A percentile compares a stretch with the other conserved stretches of the same genome.
phyloP scores from a whole-genome alignment of 2,329 filamentous ascomycete genomes.

The Domatiomyces globalis region DNA sequence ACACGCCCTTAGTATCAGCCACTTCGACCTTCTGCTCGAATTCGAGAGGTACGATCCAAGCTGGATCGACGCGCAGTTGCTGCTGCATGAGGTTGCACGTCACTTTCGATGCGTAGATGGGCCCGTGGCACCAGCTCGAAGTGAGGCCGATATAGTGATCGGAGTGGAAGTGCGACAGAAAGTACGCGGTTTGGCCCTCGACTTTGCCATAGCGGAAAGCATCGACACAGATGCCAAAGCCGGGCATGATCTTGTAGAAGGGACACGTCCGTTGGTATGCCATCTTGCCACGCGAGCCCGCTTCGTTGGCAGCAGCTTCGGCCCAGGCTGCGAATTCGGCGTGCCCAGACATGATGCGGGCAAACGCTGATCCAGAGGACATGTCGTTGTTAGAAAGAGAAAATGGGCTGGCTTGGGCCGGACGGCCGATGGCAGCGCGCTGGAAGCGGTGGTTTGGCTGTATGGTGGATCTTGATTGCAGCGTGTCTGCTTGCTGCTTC shows the following conservation, averaged over 20 bases:
- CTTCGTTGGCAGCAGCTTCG: slow-evolving; percentile 65
- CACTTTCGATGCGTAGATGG: slow-evolving; percentile 89
- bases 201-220: slow-evolving; percentile 88
- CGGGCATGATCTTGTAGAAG: slow-evolving; percentile 96
- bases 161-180: slow-evolving; percentile 93
- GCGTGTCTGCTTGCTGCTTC: slow-evolving; percentile 14
- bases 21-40: slow-evolving; percentile 71
- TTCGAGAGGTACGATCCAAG: slow-evolving; percentile 72
- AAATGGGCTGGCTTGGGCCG: slow-evolving; percentile 71
- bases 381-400: slow-evolving; percentile 32
- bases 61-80: slow-evolving; percentile 70
- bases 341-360: slow-evolving; percentile 82
- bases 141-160: slow-evolving; percentile 93
- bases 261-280: slow-evolving; percentile 84
- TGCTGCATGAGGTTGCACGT: slow-evolving; percentile 80
- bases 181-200: slow-evolving; percentile 83
- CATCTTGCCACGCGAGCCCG: slow-evolving; percentile 65
- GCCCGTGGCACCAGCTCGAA: slow-evolving; percentile 77
- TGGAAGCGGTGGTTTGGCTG: slow-evolving; percentile 39
- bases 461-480: slow-evolving; percentile 5
- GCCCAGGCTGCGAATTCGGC: slow-evolving; percentile 86
- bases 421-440: slow-evolving; percentile 55
- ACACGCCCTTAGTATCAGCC: slow-evolving; percentile 65
- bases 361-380: slow-evolving; percentile 57
- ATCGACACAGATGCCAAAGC: slow-evolving; percentile 84